phyloP scores from a whole-genome alignment of 108 stramenopile genomes.

The Stephanodiscus triporus region DNA sequence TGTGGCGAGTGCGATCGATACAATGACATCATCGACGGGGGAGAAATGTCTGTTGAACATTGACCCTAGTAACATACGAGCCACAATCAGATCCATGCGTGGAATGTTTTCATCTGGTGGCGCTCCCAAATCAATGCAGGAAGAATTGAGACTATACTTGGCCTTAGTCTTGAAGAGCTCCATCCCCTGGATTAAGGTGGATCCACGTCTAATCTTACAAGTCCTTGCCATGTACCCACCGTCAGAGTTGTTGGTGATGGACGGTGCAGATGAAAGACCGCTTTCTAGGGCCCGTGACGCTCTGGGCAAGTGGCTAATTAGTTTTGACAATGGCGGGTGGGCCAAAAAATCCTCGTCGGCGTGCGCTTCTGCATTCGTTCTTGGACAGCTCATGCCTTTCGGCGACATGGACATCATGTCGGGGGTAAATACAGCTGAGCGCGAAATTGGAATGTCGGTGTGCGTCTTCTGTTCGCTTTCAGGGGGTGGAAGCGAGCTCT shows the following conservation, averaged over 20 bases:
- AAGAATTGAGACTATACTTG: constrained; percentile 32
- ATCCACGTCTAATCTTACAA: constrained; percentile 45
- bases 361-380: constrained; percentile 55
- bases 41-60: neutral
- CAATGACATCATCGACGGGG: constrained; percentile 1
- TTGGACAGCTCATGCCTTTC: constrained; percentile 47
- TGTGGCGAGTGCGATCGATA: constrained; percentile 38
- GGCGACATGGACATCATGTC: constrained; percentile 54
- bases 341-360: constrained; percentile 42
- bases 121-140: constrained; percentile 48
- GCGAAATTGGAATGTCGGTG: constrained; percentile 40
- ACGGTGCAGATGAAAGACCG: constrained; percentile 7
- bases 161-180: constrained; percentile 30
- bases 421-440: constrained; percentile 32
- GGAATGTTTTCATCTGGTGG: constrained; percentile 47
- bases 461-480: constrained; percentile 30
- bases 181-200: constrained; percentile 35
- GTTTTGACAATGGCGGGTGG: constrained; percentile 46
- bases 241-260: constrained; percentile 24
- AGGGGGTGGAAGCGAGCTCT: constrained; percentile 49
- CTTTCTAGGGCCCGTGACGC: constrained; percentile 29
- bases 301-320: constrained; percentile 37
- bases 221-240: constrained; percentile 54
- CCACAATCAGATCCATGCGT: constrained; percentile 29
- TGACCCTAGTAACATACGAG: constrained; percentile 21